phyloP scores from a whole-genome alignment of 495 filamentous ascomycete genomes.

The Aspergillus baeticus region DNA sequence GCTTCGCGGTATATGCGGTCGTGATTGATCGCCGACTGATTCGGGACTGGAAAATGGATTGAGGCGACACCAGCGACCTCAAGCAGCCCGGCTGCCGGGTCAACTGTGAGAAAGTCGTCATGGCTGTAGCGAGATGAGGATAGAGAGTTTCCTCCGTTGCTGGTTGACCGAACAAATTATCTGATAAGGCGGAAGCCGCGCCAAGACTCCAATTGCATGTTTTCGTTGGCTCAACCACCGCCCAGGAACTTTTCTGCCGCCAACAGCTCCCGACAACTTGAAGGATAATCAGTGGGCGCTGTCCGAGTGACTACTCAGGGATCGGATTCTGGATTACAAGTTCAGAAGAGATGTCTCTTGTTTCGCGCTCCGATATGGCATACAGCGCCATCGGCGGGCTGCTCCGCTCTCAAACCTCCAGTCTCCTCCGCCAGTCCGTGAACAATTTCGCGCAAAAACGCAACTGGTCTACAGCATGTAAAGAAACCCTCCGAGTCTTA shows the following conservation, averaged over 20 bases:
- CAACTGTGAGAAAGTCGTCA: slow-evolving; percentile 58
- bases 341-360: neutral
- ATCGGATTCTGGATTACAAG: slow-evolving; percentile 3
- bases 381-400: slow-evolving; percentile 40
- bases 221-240: slow-evolving; percentile 15
- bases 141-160: neutral
- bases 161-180: slow-evolving; percentile 17
- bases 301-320: neutral
- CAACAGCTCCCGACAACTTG: neutral
- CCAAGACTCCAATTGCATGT: slow-evolving; percentile 34
- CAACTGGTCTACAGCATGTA: slow-evolving; percentile 37
- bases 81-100: slow-evolving; percentile 68
- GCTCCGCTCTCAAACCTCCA: slow-evolving; percentile 33
- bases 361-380: slow-evolving; percentile 30
- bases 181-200: slow-evolving; percentile 31
- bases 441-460: slow-evolving; percentile 33
- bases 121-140: slow-evolving; percentile 25
- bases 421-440: slow-evolving; percentile 33
- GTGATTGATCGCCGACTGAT: slow-evolving; percentile 39
- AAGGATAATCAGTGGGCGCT: no score
- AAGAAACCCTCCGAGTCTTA: neutral
- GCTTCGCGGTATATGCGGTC: slow-evolving; percentile 38
- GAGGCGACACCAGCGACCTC: slow-evolving; percentile 51
- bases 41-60: slow-evolving; percentile 43
- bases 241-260: slow-evolving; percentile 25